These are phyloP conservation scores for Suillus plorans DNA, from an alignment of 768 basidiomycete species.

Conservation along the genomic window DNA sequence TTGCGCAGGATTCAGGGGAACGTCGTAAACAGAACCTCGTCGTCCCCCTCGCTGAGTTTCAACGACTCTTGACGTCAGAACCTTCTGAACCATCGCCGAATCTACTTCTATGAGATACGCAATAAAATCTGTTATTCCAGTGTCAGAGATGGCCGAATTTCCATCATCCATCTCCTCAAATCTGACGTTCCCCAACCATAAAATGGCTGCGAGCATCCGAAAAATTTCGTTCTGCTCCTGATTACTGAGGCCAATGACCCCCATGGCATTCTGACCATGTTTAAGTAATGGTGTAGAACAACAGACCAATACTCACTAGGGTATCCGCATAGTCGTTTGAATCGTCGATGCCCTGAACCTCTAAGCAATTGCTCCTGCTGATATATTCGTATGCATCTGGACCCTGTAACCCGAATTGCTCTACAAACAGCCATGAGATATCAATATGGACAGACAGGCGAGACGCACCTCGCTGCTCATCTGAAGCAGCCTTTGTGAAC, in stretches of 20 bases:
- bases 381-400: constrained; percentile 96
- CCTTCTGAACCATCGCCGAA: constrained; percentile 76
- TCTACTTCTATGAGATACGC: constrained; percentile 94
- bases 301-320: constrained; percentile 51
- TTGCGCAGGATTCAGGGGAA: constrained; percentile 91
- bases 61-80: constrained; percentile 78
- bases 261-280: constrained; percentile 79
- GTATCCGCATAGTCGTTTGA: constrained; percentile 85
- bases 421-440: constrained; percentile 41
- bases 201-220: constrained; percentile 84
- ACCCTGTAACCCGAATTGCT: constrained; percentile 92
- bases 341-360: constrained; percentile 91
- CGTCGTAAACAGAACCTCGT: constrained; percentile 95
- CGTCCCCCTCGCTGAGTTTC: constrained; percentile 93
- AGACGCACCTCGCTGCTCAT: constrained; percentile 78
- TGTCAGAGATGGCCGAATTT: constrained; percentile 77
- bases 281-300: constrained; percentile 8
- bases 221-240: constrained; percentile 92
- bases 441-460: background rate
- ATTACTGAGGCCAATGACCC: constrained; percentile 80
- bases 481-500: constrained; percentile 92
- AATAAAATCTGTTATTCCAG: constrained; percentile 91
- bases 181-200: constrained; percentile 97
- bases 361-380: constrained; percentile 86
- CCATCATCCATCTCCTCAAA: constrained; percentile 89